Base-by-base conservation (phyloP, 805 yeast species). In the Zygosaccharomyces rouxii region DNA sequence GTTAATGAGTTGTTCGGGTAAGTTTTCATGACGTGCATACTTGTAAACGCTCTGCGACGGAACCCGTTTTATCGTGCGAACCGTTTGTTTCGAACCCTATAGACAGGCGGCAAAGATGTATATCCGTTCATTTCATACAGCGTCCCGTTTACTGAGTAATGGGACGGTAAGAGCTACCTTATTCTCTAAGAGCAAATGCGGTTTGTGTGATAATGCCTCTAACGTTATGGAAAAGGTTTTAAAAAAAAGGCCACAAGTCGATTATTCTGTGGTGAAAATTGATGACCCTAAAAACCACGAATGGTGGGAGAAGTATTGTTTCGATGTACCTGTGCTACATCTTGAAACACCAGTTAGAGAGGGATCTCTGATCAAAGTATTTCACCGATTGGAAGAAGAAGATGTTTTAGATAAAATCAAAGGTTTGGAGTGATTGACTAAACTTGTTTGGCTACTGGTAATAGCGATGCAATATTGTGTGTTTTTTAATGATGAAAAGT, bases 271-370 rank as follows among this genome's bases (percentile, higher is more conserved):
- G 10, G 68, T 83, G 3, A 86, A 86, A 59, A 85, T 86, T 28
- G 77, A 77, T 63, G 70, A 73, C 23, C 79, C 80, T 0, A 75
- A 76, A 46, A 82, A 85, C 58, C 70, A 76, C 42, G 70, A 73
- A 42, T 84, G 88, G 83, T 84, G 81, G 74, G 86, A 84, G 44
- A 72, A 74, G 51, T 86, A 85, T 55, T 80, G 89, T 56, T 84
- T 80, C 61, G 95, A 86, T 59, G 84, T 86, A 5, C 95, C 95
- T 0, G 95, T 86, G 0, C 60, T 86, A 37, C 90, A 86, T 61
- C 71, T 86, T 7, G 83, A 81, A 55, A 70, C 81, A 49, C 68
- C 60, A 1, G 31, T 42, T 5, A 64, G 62, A 5, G 76, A 74
- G 44, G 68, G 58, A 29, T 71, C 75, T 40, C 75, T 82, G 2